Conservation (phyloP, 1,284 basidiomycete species). For the Rugosomyces carneus region DNA sequence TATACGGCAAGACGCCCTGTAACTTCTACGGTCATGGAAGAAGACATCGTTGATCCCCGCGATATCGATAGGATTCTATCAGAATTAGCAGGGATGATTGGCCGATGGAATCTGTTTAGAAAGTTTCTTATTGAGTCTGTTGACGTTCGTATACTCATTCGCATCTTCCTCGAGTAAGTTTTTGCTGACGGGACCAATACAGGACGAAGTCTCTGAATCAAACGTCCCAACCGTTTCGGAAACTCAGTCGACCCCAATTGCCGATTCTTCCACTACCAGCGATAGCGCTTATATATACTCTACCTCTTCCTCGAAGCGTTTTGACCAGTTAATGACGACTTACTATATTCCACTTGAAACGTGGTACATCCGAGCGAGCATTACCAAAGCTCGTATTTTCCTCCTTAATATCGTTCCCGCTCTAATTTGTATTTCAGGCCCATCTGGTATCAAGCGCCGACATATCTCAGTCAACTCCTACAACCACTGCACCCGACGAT, state of each 20-base stretch:
- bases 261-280: constrained; percentile 8
- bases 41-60: constrained; percentile 71
- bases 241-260: too few relatives aligned
- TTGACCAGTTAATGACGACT: constrained; percentile 63
- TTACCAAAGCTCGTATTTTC: constrained; percentile 66
- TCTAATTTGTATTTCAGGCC: constrained; percentile 40
- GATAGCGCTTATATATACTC: constrained; percentile 32
- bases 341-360: constrained; percentile 88
- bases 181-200: background rate
- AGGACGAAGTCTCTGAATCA: constrained; percentile 14
- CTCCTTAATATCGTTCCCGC: constrained; percentile 5
- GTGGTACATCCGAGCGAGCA: constrained; percentile 86
- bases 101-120: constrained; percentile 88
- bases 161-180: background rate
- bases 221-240: too few relatives aligned
- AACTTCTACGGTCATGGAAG: constrained; percentile 48
- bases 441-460: constrained; percentile 66
- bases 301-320: constrained; percentile 51
- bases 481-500: constrained; percentile 83
- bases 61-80: constrained; percentile 87
- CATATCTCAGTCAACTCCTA: constrained; percentile 51
- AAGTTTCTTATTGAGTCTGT: constrained; percentile 80
- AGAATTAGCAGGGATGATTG: constrained; percentile 85
- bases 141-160: constrained; percentile 34
- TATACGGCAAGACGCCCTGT: constrained; percentile 33